These are phyloP conservation scores for Termitomyces titanicus DNA, from an alignment of 768 basidiomycete species.

Conservation along the genomic window DNA sequence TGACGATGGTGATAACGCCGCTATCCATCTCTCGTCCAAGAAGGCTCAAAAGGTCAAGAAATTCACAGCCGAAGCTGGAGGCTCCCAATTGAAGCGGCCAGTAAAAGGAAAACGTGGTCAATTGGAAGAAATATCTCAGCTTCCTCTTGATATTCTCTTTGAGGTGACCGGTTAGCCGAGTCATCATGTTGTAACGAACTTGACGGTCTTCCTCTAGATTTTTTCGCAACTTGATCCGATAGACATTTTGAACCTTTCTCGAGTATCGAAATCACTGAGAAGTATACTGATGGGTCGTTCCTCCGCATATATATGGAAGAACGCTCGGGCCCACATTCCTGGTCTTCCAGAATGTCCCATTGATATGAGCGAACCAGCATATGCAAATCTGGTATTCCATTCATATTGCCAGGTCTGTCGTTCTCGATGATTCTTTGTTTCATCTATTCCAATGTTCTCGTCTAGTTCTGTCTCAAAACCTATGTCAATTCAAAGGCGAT, in stretches of 20 bases:
- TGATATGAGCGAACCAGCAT: conserved; percentile 24
- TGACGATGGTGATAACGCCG: neutral
- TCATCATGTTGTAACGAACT: neutral
- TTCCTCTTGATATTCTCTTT: conserved; percentile 25
- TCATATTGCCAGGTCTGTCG: conserved; percentile 17
- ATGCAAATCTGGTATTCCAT: conserved; percentile 18
- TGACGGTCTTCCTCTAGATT: conserved; percentile 11
- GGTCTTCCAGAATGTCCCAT: conserved; percentile 21
- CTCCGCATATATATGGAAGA: conserved; percentile 19
- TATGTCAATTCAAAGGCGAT: conserved; percentile 6
- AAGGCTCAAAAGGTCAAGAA: neutral
- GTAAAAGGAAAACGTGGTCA: conserved; percentile 18
- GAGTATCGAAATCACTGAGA: conserved; percentile 15
- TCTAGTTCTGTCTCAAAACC: conserved; percentile 8
- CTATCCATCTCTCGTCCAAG: neutral
- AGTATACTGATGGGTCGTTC: conserved; percentile 12
- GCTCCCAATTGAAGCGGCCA: conserved; percentile 1
- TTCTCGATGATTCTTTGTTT: neutral
- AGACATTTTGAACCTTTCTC: conserved; percentile 17
- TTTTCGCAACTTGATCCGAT: conserved; percentile 14
- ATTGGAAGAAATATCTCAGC: conserved; percentile 18
- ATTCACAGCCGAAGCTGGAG: neutral
- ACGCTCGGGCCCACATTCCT: conserved; percentile 9
- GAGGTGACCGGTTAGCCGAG: neutral
- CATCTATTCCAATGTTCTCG: neutral